phyloP scores from a whole-genome alignment of 805 yeast species.

The Saccharomycopsis microspora region DNA sequence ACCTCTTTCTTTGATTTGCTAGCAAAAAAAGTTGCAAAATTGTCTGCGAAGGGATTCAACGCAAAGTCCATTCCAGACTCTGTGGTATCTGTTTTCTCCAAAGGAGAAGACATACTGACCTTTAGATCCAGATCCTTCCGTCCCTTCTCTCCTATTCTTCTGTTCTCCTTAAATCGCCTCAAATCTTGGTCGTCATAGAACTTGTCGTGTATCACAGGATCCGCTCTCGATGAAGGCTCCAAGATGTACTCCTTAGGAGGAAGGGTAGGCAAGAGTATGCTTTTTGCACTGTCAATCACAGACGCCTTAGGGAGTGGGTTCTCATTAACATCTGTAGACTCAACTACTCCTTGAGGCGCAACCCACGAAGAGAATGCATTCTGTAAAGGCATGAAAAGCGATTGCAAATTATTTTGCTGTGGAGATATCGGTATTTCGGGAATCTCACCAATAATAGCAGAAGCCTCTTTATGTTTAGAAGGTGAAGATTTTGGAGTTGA shows the following conservation, averaged over 20 bases:
- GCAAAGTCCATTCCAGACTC: background rate
- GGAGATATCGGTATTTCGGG: too few species aligned
- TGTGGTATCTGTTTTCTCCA: background rate
- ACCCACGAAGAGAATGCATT: slow-evolving; percentile 34
- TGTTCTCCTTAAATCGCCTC: slow-evolving; percentile 23
- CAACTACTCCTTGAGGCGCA: slow-evolving; percentile 21
- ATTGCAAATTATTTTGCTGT: background rate
- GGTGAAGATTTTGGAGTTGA: background rate
- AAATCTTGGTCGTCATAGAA: slow-evolving; percentile 42
- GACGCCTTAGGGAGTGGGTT: slow-evolving; percentile 49
- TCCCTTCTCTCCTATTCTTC: background rate
- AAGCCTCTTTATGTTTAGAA: background rate
- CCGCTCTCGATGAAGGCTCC: slow-evolving; percentile 49
- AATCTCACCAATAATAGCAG: background rate
- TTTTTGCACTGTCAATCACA: slow-evolving; percentile 57
- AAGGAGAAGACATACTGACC: background rate
- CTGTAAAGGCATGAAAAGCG: slow-evolving; percentile 27
- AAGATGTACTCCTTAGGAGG: slow-evolving; percentile 51
- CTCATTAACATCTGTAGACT: slow-evolving; percentile 11
- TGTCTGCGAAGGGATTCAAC: slow-evolving; percentile 12
- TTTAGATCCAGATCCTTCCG: background rate
- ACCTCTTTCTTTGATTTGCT: slow-evolving; percentile 19
- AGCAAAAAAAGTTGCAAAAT: slow-evolving; percentile 21
- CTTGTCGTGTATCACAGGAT: slow-evolving; percentile 59
- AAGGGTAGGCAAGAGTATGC: slow-evolving; percentile 56